phyloP scores from a whole-genome alignment of 495 filamentous ascomycete genomes.

The Cenococcum geophilum region DNA sequence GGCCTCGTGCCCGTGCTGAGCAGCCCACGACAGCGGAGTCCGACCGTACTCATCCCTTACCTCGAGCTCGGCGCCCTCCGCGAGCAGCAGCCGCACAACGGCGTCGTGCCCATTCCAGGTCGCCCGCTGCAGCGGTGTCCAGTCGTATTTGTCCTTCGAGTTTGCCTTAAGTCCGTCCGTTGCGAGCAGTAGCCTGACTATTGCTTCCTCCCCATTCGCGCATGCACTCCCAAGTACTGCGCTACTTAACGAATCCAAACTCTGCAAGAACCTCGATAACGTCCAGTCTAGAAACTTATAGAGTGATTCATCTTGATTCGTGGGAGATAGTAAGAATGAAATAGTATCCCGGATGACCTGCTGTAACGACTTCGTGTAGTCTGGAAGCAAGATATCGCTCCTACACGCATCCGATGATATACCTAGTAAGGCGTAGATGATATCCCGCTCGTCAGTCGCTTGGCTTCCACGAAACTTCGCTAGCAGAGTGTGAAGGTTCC shows the following conservation, averaged over 20 bases:
- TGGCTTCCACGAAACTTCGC: background rate
- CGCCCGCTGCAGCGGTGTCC: no score
- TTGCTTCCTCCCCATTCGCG: slow-evolving; percentile 4
- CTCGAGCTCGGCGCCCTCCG: no score
- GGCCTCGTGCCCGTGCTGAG: no score
- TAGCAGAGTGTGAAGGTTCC: background rate
- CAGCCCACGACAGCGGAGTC: no score
- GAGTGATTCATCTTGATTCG: background rate
- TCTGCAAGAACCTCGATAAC: background rate
- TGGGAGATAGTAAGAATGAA: background rate
- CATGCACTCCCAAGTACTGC: background rate
- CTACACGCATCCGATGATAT: background rate
- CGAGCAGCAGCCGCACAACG: no score
- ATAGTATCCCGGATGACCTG: background rate
- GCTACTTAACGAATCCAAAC: background rate
- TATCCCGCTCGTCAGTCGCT: background rate
- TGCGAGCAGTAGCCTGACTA: slow-evolving; percentile 9
- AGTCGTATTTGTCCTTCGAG: background rate
- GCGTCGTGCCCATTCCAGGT: no score
- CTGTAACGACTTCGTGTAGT: background rate
- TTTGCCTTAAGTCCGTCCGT: background rate
- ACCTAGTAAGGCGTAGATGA: background rate
- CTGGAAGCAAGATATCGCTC: background rate
- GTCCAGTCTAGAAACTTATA: background rate
- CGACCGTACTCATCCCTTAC: no score